A percentile compares a stretch with the other conserved stretches of the same genome.
Conservation (phyloP, 2,329 filamentous ascomycete species). For the Endocalyx cinctus region DNA sequence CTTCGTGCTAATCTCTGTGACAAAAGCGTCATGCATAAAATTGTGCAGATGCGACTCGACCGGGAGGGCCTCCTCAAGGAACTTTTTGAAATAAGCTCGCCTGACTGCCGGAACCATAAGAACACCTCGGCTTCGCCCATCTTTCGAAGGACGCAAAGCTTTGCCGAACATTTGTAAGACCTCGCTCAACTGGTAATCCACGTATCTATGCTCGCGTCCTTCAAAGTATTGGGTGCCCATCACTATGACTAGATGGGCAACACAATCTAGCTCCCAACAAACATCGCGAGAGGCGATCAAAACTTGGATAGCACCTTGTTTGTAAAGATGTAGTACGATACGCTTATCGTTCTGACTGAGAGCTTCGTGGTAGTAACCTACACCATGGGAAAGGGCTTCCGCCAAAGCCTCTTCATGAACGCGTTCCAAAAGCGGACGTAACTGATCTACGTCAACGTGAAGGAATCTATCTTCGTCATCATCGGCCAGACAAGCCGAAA, state of each 20-base stretch:
- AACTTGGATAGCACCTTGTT: slow-evolving; percentile 83
- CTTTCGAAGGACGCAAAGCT: slow-evolving; percentile 71
- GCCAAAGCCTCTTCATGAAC: slow-evolving; percentile 83
- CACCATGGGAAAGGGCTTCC: slow-evolving; percentile 85
- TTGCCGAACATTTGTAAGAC: slow-evolving; percentile 98
- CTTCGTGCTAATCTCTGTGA: slow-evolving; percentile 94
- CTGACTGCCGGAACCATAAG: slow-evolving; percentile 94
- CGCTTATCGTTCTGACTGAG: slow-evolving; percentile 83
- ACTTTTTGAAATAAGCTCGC: slow-evolving; percentile 98
- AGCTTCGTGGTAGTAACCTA: slow-evolving; percentile 96
- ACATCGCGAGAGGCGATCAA: slow-evolving; percentile 75
- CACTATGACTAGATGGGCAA: slow-evolving; percentile 84
- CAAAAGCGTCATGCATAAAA: slow-evolving; percentile 92
- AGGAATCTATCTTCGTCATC: slow-evolving; percentile 93
- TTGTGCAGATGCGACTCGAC: slow-evolving; percentile 92
- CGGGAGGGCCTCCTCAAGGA: slow-evolving; percentile 90
- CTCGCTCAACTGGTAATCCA: slow-evolving; percentile 92
- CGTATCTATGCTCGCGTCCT: slow-evolving; percentile 91
- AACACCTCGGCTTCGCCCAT: slow-evolving; percentile 83
- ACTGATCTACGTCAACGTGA: slow-evolving; percentile 75
- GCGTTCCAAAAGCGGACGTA: slow-evolving; percentile 74
- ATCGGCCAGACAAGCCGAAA: slow-evolving; percentile 82
- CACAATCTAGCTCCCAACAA: slow-evolving; percentile 90
- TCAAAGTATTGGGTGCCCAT: slow-evolving; percentile 99
- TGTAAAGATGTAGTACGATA: slow-evolving; percentile 89